A percentile compares a stretch with the other conserved stretches of the same genome.
These are phyloP conservation scores for Aspergillus campestris DNA, from an alignment of 495 filamentous ascomycete species.

Conservation along the genomic window DNA sequence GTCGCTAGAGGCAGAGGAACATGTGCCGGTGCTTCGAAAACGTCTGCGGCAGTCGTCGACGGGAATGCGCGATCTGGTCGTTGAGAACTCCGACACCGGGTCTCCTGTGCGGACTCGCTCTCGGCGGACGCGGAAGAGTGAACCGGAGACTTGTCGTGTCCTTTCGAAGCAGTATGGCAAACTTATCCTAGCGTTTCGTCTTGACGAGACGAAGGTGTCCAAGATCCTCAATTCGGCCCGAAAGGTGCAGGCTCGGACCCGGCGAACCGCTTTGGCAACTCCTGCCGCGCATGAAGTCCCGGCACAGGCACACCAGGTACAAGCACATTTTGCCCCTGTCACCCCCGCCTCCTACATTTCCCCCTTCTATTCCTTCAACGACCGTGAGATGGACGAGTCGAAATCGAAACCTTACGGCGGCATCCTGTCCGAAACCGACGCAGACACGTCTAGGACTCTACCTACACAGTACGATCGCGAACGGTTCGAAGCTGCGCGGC, in stretches of 20 bases:
- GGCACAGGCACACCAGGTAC: constrained; percentile 20
- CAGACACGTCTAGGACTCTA: constrained; percentile 81
- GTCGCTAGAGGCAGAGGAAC: constrained; percentile 46
- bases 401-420: constrained; percentile 95
- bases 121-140: constrained; percentile 26
- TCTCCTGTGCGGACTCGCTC: constrained; percentile 28
- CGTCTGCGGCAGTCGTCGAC: constrained; percentile 32
- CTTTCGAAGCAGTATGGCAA: constrained; percentile 30
- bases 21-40: constrained; percentile 37
- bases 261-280: constrained; percentile 29
- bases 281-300: constrained; percentile 26
- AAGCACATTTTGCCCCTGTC: constrained; percentile 39
- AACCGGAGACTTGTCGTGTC: constrained; percentile 30
- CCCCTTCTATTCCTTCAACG: constrained; percentile 76
- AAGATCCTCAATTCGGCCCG: constrained; percentile 44
- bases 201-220: constrained; percentile 50
- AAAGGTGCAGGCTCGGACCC: constrained; percentile 25
- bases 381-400: constrained; percentile 77
- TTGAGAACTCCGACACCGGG: constrained; percentile 14
- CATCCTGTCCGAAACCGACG: constrained; percentile 79
- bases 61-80: constrained; percentile 11
- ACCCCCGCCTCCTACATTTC: constrained; percentile 49
- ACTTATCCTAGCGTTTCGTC: constrained; percentile 50
- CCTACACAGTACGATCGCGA: constrained; percentile 71
- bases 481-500: constrained; percentile 77